Percentiles rank a stretch among this genome's conserved stretches.
Evolutionary conservation across 768 basidiomycete species (phyloP).

Genomic region (Calocybe gangraenosa): DNA sequence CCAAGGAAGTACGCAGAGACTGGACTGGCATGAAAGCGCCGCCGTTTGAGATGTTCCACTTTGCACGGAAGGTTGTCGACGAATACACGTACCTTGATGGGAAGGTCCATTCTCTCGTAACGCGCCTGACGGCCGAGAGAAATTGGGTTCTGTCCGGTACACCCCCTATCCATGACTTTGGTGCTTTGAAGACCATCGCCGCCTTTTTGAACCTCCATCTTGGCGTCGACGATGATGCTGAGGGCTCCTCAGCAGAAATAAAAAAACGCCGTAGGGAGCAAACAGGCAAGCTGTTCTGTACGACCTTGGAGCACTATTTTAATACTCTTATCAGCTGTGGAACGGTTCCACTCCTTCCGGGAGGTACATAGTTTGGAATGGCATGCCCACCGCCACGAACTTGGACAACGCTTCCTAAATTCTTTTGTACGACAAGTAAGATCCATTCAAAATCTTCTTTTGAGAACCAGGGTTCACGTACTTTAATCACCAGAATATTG

Average conservation of each 20-base stretch:
- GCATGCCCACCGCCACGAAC: conserved; percentile 81
- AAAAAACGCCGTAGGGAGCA: conserved; percentile 82
- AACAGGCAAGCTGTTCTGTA: conserved; percentile 52
- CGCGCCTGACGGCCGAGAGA: conserved; percentile 68
- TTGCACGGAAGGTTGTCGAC: conserved; percentile 83
- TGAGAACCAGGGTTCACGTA: conserved; percentile 4
- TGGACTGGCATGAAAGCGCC: conserved; percentile 81
- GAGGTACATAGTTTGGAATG: conserved; percentile 90
- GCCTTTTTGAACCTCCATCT: conserved; percentile 88
- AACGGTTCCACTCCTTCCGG: conserved; percentile 94
- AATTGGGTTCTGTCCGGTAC: conserved; percentile 98
- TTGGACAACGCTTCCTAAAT: conserved; percentile 81
- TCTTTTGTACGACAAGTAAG: conserved; percentile 80
- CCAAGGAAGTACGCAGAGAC: conserved; percentile 56
- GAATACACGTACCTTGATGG: conserved; percentile 93
- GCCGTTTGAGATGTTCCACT: conserved; percentile 91
- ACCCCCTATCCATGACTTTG: conserved; percentile 89
- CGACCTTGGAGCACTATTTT: conserved; percentile 6
- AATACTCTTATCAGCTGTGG: conserved; percentile 54
- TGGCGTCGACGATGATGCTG: conserved; percentile 85
- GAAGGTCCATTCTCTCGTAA: conserved; percentile 73
- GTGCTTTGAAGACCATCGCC: conserved; percentile 85
- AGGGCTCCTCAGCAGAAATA: conserved; percentile 68
- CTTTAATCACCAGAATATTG: conserved; percentile 62
- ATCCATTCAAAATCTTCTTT: not conserved